Conservation (phyloP, 176 grass and related monocot species). For the Rhynchospora breviuscula region DNA sequence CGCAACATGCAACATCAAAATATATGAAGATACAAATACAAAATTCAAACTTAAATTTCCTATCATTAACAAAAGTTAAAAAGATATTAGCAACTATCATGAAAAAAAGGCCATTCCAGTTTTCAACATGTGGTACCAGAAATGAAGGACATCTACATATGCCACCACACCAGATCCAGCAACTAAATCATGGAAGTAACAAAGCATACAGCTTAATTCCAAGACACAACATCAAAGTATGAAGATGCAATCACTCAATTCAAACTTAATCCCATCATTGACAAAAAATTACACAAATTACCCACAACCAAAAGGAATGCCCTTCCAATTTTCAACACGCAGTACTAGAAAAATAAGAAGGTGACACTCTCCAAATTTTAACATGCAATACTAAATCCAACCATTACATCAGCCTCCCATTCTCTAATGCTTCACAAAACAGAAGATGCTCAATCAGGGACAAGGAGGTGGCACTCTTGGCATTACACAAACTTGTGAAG, state of each 20-base stretch:
- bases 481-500: background rate
- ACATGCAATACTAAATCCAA: background rate
- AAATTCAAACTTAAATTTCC: background rate
- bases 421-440: background rate
- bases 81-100: too few relatives aligned
- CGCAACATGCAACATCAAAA: background rate
- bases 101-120: slow-evolving; percentile 8
- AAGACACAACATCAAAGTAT: too few relatives aligned
- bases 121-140: background rate
- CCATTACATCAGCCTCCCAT: background rate
- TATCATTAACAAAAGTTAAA: background rate
- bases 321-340: too few relatives aligned
- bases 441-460: background rate
- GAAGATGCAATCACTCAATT: too few relatives aligned
- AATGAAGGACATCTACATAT: too few relatives aligned
- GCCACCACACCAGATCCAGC: too few relatives aligned
- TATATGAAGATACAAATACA: background rate
- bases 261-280: too few relatives aligned
- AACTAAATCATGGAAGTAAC: too few relatives aligned
- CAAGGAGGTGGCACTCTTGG: background rate
- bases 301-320: too few relatives aligned
- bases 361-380: background rate
- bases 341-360: too few relatives aligned
- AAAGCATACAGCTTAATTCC: too few relatives aligned
- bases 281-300: too few relatives aligned